Conservation (phyloP, 2,329 filamentous ascomycete genomes). For the Plenodomus lindquistii region DNA sequence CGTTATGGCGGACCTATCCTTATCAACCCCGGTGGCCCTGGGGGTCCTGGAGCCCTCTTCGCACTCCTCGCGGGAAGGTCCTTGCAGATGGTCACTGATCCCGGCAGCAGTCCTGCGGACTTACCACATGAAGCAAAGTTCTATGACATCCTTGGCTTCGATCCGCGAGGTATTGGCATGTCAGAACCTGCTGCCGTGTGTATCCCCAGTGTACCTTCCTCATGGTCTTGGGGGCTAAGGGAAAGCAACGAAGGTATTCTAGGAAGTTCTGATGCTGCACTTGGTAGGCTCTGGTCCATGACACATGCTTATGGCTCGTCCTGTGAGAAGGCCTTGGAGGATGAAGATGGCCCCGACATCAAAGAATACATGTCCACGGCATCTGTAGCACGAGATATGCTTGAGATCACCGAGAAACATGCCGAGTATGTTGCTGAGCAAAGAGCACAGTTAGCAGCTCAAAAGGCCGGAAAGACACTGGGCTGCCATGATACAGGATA, state of each 20-base stretch:
- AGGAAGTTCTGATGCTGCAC: slow-evolving; percentile 48
- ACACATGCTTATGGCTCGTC: slow-evolving; percentile 39
- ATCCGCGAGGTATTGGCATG: slow-evolving; percentile 48
- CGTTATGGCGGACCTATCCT: slow-evolving; percentile 49
- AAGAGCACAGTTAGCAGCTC: neutral
- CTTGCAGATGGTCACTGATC: slow-evolving; percentile 37
- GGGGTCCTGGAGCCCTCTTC: slow-evolving; percentile 45
- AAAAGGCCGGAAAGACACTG: neutral
- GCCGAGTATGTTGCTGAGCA: slow-evolving; percentile 38
- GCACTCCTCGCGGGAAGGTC: slow-evolving; percentile 26
- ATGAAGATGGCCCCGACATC: slow-evolving; percentile 41
- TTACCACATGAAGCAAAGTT: slow-evolving; percentile 34
- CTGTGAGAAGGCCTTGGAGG: slow-evolving; percentile 28
- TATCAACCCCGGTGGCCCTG: slow-evolving; percentile 51
- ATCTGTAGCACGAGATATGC: slow-evolving; percentile 54
- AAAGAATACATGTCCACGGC: slow-evolving; percentile 52
- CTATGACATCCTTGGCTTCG: slow-evolving; percentile 52
- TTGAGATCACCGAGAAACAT: slow-evolving; percentile 52
- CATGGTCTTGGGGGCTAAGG: slow-evolving; percentile 45
- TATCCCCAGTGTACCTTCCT: slow-evolving; percentile 32
- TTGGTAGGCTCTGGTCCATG: slow-evolving; percentile 50
- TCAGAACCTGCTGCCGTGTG: slow-evolving; percentile 43
- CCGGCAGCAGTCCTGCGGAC: slow-evolving; percentile 11
- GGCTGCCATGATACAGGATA: slow-evolving; percentile 1
- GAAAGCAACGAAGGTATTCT: slow-evolving; percentile 44